A percentile compares a stretch with the other conserved stretches of the same genome.
phyloP scores from a whole-genome alignment of 768 basidiomycete species.

The Phlebiopsis flavidoalba region DNA sequence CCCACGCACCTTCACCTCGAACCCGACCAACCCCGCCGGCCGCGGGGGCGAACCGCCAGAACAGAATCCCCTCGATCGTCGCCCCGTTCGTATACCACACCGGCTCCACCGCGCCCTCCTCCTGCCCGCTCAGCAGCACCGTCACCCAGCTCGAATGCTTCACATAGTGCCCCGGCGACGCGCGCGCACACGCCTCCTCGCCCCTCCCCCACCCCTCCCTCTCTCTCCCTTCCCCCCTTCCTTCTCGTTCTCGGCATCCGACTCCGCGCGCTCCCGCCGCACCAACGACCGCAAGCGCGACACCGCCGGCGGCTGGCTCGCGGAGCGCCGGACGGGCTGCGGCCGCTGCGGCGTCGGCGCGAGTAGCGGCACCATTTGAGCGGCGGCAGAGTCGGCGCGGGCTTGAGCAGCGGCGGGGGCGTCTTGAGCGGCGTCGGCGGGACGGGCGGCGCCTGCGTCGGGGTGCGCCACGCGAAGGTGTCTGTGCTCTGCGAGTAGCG shows the following conservation, averaged over 20 bases:
- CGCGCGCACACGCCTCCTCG: too few species aligned
- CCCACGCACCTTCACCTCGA: slow-evolving; percentile 17
- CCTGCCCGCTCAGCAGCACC: slow-evolving; percentile 19
- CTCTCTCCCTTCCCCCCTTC: too few species aligned
- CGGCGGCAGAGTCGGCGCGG: too few species aligned
- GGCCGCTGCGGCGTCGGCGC: neutral
- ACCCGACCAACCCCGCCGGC: slow-evolving; percentile 15
- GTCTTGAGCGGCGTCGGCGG: too few species aligned
- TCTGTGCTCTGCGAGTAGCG: slow-evolving; percentile 8
- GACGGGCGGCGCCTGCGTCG: too few species aligned
- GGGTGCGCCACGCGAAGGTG: neutral
- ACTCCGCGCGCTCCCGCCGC: neutral
- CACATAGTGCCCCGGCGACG: slow-evolving; percentile 14
- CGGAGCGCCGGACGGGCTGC: neutral
- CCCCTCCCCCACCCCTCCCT: too few species aligned
- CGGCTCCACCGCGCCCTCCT: slow-evolving; percentile 12
- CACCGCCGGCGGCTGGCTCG: neutral
- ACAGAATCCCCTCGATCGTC: slow-evolving; percentile 20
- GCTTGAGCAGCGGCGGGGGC: too few species aligned
- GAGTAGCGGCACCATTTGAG: slow-evolving; percentile 4
- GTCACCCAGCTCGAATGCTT: slow-evolving; percentile 17
- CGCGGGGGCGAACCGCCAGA: slow-evolving; percentile 17
- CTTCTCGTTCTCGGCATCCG: too few species aligned
- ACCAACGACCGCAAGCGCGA: neutral
- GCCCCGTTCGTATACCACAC: slow-evolving; percentile 17